These are phyloP conservation scores for Ascochyta rabiei DNA, from an alignment of 2,329 filamentous ascomycete species.

Conservation along the genomic window DNA sequence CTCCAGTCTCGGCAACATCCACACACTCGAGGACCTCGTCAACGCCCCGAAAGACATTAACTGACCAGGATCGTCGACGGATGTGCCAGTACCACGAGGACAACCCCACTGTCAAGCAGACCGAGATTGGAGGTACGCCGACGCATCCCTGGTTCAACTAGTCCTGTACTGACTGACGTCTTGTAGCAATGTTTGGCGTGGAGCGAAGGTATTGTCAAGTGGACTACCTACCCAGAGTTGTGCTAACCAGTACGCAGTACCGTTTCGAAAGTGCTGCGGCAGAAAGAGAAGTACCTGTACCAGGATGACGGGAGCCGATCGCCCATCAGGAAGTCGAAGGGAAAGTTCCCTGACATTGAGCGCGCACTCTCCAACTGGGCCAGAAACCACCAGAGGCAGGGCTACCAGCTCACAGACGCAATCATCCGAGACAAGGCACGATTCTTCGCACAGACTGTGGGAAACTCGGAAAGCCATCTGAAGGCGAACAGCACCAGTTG, in stretches of 20 bases:
- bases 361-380: conserved; percentile 88
- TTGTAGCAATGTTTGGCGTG: conserved; percentile 82
- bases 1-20: conserved; percentile 49
- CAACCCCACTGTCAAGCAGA: conserved; percentile 89
- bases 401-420: conserved; percentile 75
- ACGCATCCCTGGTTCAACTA: not conserved
- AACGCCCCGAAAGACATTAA: conserved; percentile 84
- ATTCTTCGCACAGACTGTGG: conserved; percentile 77
- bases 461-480: conserved; percentile 72
- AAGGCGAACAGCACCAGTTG: conserved; percentile 76
- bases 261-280: conserved; percentile 94
- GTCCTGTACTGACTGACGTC: conserved; percentile 46
- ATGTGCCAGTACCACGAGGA: conserved; percentile 97
- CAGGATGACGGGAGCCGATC: conserved; percentile 79
- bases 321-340: conserved; percentile 80
- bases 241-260: conserved; percentile 66
- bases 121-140: conserved; percentile 83
- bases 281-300: conserved; percentile 92
- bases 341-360: conserved; percentile 89
- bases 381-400: conserved; percentile 78
- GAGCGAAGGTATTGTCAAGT: conserved; percentile 79
- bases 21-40: conserved; percentile 54
- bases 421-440: conserved; percentile 83
- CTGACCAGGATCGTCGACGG: conserved; percentile 83
- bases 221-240: conserved; percentile 10